Evolutionary conservation across 192 early-diverging fungal species (phyloP).

Genomic region (Paraglomus brasilianum): DNA sequence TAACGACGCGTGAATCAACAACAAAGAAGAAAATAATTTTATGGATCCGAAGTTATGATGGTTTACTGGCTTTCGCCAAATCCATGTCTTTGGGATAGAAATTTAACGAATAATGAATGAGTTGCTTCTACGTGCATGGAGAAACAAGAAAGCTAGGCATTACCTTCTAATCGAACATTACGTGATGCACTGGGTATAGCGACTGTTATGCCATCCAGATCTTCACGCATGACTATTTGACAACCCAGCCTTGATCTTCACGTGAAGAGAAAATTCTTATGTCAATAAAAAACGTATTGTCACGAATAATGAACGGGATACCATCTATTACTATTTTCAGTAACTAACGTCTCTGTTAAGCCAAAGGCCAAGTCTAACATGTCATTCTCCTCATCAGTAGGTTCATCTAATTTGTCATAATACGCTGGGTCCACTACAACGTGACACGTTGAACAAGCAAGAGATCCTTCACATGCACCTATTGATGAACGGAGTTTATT

Average conservation of each 20-base stretch:
- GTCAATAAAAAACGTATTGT: not conserved
- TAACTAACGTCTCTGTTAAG: conserved; percentile 87
- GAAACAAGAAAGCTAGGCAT: no score
- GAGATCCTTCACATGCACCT: conserved; percentile 93
- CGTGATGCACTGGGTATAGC: conserved; percentile 88
- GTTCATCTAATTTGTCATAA: conserved; percentile 86
- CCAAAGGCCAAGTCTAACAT: conserved; percentile 98
- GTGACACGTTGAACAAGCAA: conserved; percentile 95
- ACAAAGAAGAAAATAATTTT: no score
- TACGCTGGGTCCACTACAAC: conserved; percentile 80
- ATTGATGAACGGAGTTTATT: conserved; percentile 18
- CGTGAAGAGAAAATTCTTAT: not conserved
- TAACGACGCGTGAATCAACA: no score
- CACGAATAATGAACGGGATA: no score
- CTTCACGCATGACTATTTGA: conserved; percentile 81
- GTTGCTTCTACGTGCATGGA: no score
- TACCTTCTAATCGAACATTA: conserved; percentile 47
- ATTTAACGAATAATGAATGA: no score
- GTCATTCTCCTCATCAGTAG: conserved; percentile 96
- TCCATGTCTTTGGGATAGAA: no score
- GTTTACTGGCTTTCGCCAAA: no score
- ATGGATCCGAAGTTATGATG: no score
- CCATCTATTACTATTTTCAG: no score
- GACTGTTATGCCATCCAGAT: conserved; percentile 86
- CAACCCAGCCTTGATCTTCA: conserved; percentile 92